A percentile compares a stretch with the other conserved stretches of the same genome.
These are phyloP conservation scores for Candida qinlingensis DNA, from an alignment of 805 yeast species.

Conservation along the genomic window DNA sequence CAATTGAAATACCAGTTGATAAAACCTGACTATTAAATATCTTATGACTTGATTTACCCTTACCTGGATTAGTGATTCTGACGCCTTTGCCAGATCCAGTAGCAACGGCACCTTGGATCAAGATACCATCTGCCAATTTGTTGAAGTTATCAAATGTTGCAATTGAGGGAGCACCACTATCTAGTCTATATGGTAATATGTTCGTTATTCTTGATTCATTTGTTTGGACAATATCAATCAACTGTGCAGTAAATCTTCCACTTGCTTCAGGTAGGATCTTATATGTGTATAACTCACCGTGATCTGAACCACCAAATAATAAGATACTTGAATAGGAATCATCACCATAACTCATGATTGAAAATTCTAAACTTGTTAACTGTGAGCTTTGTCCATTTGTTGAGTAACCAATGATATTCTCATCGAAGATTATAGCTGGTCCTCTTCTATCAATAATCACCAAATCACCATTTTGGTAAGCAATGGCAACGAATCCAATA, in stretches of 20 bases:
- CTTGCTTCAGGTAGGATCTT: constrained; percentile 57
- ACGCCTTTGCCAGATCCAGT: constrained; percentile 54
- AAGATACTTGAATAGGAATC: constrained; percentile 71
- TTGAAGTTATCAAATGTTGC: constrained; percentile 58
- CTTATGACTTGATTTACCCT: constrained; percentile 58
- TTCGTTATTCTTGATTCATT: constrained; percentile 48
- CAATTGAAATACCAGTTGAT: constrained; percentile 46
- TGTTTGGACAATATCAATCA: constrained; percentile 41
- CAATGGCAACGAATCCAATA: constrained; percentile 80
- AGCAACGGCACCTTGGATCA: constrained; percentile 57
- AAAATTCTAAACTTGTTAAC: constrained; percentile 64
- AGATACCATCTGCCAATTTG: constrained; percentile 54
- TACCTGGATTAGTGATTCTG: constrained; percentile 56
- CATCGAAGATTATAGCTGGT: constrained; percentile 59
- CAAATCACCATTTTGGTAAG: constrained; percentile 69
- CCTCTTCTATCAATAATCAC: constrained; percentile 75
- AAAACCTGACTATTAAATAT: constrained; percentile 43
- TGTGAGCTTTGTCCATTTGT: constrained; percentile 20
- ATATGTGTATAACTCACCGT: constrained; percentile 64
- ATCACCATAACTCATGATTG: constrained; percentile 61
- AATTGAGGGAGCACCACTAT: constrained; percentile 56
- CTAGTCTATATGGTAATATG: constrained; percentile 53
- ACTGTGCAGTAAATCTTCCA: constrained; percentile 57
- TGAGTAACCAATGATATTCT: constrained; percentile 26
- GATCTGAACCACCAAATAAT: constrained; percentile 68